Evolutionary conservation across 495 filamentous ascomycete genomes (phyloP).

Genomic region (Neurospora discreta): DNA sequence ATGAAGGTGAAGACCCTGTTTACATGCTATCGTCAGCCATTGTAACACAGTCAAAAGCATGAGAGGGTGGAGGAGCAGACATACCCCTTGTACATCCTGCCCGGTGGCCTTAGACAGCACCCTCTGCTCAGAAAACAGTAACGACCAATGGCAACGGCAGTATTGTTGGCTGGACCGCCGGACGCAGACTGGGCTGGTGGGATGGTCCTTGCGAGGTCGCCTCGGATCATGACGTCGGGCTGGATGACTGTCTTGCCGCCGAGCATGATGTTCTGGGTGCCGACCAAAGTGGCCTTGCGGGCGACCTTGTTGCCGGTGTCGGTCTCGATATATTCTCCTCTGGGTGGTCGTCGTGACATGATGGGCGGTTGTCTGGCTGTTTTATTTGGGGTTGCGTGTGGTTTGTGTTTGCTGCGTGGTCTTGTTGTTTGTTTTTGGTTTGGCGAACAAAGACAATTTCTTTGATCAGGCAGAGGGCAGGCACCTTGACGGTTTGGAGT

Average conservation of each 20-base stretch:
- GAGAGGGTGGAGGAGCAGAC: conserved; percentile 1
- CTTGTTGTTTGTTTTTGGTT: background rate
- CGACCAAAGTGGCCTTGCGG: conserved; percentile 76
- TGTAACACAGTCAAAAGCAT: background rate
- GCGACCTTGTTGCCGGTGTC: conserved; percentile 98
- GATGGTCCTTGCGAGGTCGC: conserved; percentile 62
- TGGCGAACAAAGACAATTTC: background rate
- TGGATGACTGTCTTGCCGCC: conserved; percentile 92
- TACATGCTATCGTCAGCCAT: background rate
- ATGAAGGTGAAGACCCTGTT: conserved; percentile 55
- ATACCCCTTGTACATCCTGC: conserved; percentile 56
- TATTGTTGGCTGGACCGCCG: conserved; percentile 34
- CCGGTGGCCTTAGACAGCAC: conserved; percentile 65
- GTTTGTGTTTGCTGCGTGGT: background rate
- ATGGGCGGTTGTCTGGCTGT: conserved; percentile 7
- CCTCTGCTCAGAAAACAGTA: conserved; percentile 75
- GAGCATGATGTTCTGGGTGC: conserved; percentile 94
- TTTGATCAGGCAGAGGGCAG: background rate
- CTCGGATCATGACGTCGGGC: conserved; percentile 82
- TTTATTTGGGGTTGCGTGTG: background rate
- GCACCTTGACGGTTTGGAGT: background rate
- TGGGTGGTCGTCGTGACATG: conserved; percentile 67
- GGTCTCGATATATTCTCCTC: conserved; percentile 95
- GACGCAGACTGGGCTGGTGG: conserved; percentile 20
- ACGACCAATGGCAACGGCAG: conserved; percentile 74